A percentile compares a stretch with the other conserved stretches of the same genome.
Evolutionary conservation across 305 asterid species (phyloP).

Genomic region (Fraxinus baroniana): DNA sequence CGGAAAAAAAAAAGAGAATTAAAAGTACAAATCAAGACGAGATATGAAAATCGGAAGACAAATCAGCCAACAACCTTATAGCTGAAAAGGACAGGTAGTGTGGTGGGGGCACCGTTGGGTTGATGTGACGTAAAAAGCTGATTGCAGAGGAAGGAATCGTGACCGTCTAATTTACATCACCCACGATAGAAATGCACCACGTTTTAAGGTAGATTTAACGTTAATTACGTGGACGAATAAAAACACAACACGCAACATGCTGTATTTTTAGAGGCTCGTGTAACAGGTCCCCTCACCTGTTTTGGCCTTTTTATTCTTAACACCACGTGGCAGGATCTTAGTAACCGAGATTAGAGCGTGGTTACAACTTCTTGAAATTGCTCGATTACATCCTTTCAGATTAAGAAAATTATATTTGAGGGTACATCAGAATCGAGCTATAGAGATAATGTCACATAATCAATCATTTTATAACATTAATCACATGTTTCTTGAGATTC

Average conservation of each 20-base stretch:
- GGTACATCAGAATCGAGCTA: too few relatives aligned
- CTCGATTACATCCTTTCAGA: neutral
- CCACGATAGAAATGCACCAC: conserved; percentile 26
- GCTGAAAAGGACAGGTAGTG: conserved; percentile 23
- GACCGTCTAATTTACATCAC: conserved; percentile 32
- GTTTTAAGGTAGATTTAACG: conserved; percentile 25
- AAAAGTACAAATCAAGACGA: neutral
- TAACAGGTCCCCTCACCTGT: conserved; percentile 33
- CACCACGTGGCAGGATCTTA: conserved; percentile 61
- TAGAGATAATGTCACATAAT: too few relatives aligned
- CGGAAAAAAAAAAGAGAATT: neutral
- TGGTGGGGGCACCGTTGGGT: conserved; percentile 48
- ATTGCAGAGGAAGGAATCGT: conserved; percentile 31
- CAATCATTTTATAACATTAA: too few relatives aligned
- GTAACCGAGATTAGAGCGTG: conserved; percentile 36
- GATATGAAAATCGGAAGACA: conserved; percentile 22
- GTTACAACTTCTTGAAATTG: neutral
- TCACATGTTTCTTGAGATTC: too few relatives aligned
- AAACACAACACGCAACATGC: conserved; percentile 26
- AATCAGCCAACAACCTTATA: conserved; percentile 26
- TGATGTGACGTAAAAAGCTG: conserved; percentile 50
- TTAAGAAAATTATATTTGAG: neutral
- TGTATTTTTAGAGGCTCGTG: conserved; percentile 62
- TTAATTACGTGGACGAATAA: conserved; percentile 56
- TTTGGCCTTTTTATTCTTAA: conserved; percentile 23